A percentile compares a stretch with the other conserved stretches of the same genome.
Conservation (phyloP, 495 filamentous ascomycete species). For the Lasiosphaeria hispida region DNA sequence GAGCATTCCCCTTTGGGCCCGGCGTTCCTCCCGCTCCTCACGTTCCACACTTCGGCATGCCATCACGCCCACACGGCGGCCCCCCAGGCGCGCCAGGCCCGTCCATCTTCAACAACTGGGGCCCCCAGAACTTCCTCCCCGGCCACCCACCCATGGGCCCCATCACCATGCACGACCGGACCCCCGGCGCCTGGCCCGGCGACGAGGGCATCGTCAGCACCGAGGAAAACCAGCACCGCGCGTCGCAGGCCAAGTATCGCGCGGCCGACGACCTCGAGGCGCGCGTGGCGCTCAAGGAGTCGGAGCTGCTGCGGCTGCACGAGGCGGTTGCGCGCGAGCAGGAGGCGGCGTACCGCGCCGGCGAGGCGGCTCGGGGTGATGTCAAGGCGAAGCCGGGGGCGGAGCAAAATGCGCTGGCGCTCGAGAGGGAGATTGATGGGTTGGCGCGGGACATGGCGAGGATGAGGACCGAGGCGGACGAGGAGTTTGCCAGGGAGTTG, state of each 20-base stretch:
- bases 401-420: constrained; percentile 12
- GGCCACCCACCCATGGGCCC: neutral
- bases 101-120: too few species aligned
- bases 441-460: constrained; percentile 19
- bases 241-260: constrained; percentile 29
- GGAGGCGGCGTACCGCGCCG: neutral
- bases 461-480: constrained; percentile 34
- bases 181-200: constrained; percentile 29
- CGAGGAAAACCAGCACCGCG: constrained; percentile 12
- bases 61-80: too few species aligned
- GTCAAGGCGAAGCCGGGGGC: neutral
- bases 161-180: constrained; percentile 5
- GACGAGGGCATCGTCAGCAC: constrained; percentile 9
- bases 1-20: neutral
- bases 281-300: constrained; percentile 25
- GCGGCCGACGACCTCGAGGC: constrained; percentile 30
- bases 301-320: constrained; percentile 20
- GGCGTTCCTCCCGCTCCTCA: neutral
- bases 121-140: too few species aligned
- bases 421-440: constrained; percentile 31
- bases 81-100: too few species aligned
- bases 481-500: constrained; percentile 36
- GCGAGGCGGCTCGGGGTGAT: neutral
- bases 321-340: constrained; percentile 18
- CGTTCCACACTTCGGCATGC: neutral